A percentile compares a stretch with the other conserved stretches of the same genome.
phyloP scores from a whole-genome alignment of 2,329 filamentous ascomycete genomes.

The Simplicillium sp. region DNA sequence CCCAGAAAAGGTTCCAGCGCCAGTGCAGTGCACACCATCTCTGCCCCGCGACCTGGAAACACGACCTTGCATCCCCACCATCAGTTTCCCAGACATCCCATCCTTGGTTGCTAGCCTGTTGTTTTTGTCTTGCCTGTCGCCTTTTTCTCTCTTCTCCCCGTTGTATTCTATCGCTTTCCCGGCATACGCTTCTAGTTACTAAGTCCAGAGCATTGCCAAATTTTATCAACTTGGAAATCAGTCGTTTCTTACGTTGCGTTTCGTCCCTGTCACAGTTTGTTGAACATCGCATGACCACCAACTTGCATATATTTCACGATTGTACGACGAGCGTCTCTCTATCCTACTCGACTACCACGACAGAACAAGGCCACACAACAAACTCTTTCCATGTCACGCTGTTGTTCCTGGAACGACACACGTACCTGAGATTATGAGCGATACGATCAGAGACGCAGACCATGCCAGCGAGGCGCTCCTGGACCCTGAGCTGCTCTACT shows the following conservation, averaged over 20 bases:
- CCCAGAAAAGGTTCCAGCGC: too few relatives aligned
- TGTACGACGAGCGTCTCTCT: neutral
- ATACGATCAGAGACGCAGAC: conserved; percentile 36
- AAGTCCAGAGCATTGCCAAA: neutral
- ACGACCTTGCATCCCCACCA: conserved; percentile 1
- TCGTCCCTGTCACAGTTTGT: neutral
- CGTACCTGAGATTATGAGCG: conserved; percentile 29
- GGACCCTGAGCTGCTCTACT: conserved; percentile 87
- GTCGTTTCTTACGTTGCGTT: neutral
- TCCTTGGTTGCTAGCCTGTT: conserved; percentile 1
- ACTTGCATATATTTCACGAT: neutral
- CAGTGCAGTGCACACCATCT: neutral
- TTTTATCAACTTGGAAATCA: neutral
- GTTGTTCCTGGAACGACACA: neutral
- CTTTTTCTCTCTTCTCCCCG: conserved; percentile 8
- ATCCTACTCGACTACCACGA: neutral
- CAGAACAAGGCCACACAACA: neutral
- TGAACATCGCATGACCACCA: neutral
- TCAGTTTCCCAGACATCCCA: neutral
- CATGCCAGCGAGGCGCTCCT: conserved; percentile 43
- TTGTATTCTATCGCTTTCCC: conserved; percentile 4
- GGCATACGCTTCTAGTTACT: neutral
- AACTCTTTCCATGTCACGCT: too few relatives aligned
- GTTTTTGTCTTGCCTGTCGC: conserved; percentile 4
- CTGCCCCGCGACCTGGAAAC: neutral